Percentiles rank a stretch among this genome's conserved stretches.
phyloP scores from a whole-genome alignment of 1,284 basidiomycete genomes.

The Puccinia polysora region DNA sequence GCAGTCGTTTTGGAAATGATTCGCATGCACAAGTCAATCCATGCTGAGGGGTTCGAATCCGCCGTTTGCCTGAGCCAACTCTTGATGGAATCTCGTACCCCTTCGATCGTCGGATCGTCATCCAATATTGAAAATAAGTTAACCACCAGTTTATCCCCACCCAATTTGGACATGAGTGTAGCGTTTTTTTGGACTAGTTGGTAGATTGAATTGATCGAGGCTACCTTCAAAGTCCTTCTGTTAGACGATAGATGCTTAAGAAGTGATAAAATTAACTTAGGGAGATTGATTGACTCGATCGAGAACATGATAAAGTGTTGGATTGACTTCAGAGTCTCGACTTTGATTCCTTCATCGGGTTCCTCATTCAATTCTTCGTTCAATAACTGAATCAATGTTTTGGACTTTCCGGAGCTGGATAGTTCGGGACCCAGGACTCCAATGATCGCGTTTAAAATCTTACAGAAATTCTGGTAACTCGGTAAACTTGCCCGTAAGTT shows the following conservation, averaged over 20 bases:
- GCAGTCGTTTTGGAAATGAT: constrained; percentile 70
- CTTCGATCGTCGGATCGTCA: constrained; percentile 87
- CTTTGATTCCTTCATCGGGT: constrained; percentile 77
- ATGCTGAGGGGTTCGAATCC: constrained; percentile 83
- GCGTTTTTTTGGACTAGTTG: constrained; percentile 96
- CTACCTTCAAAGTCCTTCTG: constrained; percentile 75
- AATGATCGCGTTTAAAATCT: constrained; percentile 85
- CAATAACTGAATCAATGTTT: constrained; percentile 74
- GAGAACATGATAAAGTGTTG: constrained; percentile 97
- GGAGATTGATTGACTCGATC: constrained; percentile 62
- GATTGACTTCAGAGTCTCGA: constrained; percentile 90
- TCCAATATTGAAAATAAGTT: constrained; percentile 92
- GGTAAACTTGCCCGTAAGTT: constrained; percentile 87
- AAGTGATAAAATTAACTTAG: constrained; percentile 21
- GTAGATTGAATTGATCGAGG: constrained; percentile 90
- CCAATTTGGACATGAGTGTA: constrained; percentile 80
- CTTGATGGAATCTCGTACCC: constrained; percentile 85
- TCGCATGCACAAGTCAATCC: constrained; percentile 95
- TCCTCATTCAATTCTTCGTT: constrained; percentile 76
- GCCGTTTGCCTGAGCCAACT: constrained; percentile 95
- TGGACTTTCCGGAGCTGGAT: constrained; percentile 76
- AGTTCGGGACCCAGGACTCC: constrained; percentile 93
- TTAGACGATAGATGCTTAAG: constrained; percentile 37
- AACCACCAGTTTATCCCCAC: constrained; percentile 88
- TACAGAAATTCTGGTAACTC: constrained; percentile 82